Percentiles rank a stretch among this genome's conserved stretches.
These are phyloP conservation scores for Globisporangium iwayamae DNA, from an alignment of 352 stramenopile species.

Conservation along the genomic window DNA sequence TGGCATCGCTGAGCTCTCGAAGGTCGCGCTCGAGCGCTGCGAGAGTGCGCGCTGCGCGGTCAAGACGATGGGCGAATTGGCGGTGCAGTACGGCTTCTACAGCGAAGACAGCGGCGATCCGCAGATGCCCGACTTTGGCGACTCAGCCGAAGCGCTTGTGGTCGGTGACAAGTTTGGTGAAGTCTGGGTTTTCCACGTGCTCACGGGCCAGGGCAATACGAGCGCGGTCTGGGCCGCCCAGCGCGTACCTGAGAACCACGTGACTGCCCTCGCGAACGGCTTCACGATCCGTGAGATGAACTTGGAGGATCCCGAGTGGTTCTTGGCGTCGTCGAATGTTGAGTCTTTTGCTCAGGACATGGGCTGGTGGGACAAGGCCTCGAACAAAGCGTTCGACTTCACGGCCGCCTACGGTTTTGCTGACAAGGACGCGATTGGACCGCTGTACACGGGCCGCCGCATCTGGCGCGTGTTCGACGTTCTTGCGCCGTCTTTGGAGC, in stretches of 20 bases:
- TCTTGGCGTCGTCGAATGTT: constrained; percentile 77
- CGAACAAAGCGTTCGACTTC: constrained; percentile 36
- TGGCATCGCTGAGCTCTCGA: constrained; percentile 72
- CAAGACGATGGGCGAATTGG: constrained; percentile 85
- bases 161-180: constrained; percentile 79
- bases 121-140: constrained; percentile 26
- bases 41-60: constrained; percentile 63
- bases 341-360: constrained; percentile 64
- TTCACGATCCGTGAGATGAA: constrained; percentile 88
- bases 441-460: constrained; percentile 52
- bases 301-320: constrained; percentile 58
- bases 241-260: constrained; percentile 75
- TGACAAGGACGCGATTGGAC: constrained; percentile 27
- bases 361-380: constrained; percentile 53
- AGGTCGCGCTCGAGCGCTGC: constrained; percentile 77
- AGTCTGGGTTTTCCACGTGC: constrained; percentile 90
- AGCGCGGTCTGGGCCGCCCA: constrained; percentile 87
- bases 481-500: constrained; percentile 50
- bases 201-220: constrained; percentile 76
- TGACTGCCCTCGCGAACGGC: constrained; percentile 85
- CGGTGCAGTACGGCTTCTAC: constrained; percentile 88
- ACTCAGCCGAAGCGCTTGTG: constrained; percentile 65
- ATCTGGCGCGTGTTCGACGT: constrained; percentile 77
- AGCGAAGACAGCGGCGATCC: constrained; percentile 64
- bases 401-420: constrained; percentile 36